phyloP scores from a whole-genome alignment of 495 filamentous ascomycete genomes.

The Gamarada debralockiae region DNA sequence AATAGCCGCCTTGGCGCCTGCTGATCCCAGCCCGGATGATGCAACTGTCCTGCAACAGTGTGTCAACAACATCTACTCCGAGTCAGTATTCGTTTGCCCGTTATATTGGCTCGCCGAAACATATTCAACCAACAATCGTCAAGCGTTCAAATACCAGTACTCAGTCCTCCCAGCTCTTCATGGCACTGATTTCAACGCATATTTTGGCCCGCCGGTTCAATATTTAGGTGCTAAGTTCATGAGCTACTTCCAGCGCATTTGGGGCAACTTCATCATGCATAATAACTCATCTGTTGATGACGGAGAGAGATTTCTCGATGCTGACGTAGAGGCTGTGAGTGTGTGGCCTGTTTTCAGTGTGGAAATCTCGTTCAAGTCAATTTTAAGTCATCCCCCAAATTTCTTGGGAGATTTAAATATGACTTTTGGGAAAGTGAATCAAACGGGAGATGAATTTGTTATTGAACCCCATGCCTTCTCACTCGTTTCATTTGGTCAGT shows the following conservation, averaged over 20 bases:
- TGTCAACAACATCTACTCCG: slow-evolving; percentile 35
- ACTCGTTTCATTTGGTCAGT: too few relatives aligned
- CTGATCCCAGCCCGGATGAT: too few relatives aligned
- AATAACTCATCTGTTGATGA: slow-evolving; percentile 44
- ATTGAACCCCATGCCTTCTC: too few relatives aligned
- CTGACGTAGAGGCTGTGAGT: too few relatives aligned
- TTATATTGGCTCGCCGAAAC: slow-evolving; percentile 38
- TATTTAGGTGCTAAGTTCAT: slow-evolving; percentile 34
- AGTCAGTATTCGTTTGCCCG: slow-evolving; percentile 38
- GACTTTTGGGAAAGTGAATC: too few relatives aligned
- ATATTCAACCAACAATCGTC: slow-evolving; percentile 50
- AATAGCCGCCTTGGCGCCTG: neutral
- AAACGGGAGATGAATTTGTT: too few relatives aligned
- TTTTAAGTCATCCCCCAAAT: too few relatives aligned
- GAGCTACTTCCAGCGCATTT: slow-evolving; percentile 34
- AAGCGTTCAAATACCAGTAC: slow-evolving; percentile 58
- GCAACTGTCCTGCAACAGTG: slow-evolving; percentile 24
- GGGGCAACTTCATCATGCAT: slow-evolving; percentile 52
- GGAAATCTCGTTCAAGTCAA: too few relatives aligned
- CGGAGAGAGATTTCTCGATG: too few relatives aligned
- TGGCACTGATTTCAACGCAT: slow-evolving; percentile 43
- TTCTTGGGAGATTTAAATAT: too few relatives aligned
- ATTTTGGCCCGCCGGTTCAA: slow-evolving; percentile 42
- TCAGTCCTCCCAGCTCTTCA: slow-evolving; percentile 54
- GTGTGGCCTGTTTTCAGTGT: too few relatives aligned